Evolutionary conservation across 2,329 filamentous ascomycete genomes (phyloP).

Genomic region (Sarocladium strictum): DNA sequence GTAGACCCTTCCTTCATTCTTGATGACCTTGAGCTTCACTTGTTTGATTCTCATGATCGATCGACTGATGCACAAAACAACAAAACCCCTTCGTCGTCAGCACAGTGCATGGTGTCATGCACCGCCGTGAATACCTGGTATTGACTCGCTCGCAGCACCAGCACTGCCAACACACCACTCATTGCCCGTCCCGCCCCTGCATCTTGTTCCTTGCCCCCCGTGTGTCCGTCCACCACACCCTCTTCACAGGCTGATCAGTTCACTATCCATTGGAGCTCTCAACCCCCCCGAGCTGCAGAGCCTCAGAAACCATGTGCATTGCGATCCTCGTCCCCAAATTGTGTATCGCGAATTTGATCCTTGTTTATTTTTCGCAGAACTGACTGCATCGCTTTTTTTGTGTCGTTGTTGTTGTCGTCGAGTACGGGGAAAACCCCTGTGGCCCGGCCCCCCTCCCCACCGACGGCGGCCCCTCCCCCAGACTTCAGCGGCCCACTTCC

Average conservation of each 20-base stretch:
- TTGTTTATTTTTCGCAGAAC: neutral
- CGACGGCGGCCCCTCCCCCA: conserved; percentile 8
- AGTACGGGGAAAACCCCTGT: neutral
- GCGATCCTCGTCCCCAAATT: neutral
- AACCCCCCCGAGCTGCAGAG: neutral
- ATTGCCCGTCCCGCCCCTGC: conserved; percentile 3
- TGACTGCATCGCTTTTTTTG: too few relatives aligned
- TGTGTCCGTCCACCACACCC: neutral
- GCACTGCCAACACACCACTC: conserved; percentile 6
- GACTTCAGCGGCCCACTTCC: conserved; percentile 9
- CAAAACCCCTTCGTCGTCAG: neutral
- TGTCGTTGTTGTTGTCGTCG: neutral
- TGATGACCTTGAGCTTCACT: neutral
- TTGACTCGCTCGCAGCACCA: neutral
- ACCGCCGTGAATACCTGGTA: neutral
- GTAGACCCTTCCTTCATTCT: too few relatives aligned
- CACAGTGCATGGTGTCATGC: conserved; percentile 4
- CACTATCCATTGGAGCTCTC: neutral
- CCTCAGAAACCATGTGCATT: conserved; percentile 4
- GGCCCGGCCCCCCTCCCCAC: neutral
- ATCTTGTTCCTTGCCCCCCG: neutral
- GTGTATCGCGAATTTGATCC: neutral
- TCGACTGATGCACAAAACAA: too few relatives aligned
- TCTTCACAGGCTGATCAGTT: neutral
- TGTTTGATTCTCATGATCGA: conserved; percentile 1